These are phyloP conservation scores for Lobosporangium transversale DNA, from an alignment of 192 early-diverging fungal species.

Conservation along the genomic window DNA sequence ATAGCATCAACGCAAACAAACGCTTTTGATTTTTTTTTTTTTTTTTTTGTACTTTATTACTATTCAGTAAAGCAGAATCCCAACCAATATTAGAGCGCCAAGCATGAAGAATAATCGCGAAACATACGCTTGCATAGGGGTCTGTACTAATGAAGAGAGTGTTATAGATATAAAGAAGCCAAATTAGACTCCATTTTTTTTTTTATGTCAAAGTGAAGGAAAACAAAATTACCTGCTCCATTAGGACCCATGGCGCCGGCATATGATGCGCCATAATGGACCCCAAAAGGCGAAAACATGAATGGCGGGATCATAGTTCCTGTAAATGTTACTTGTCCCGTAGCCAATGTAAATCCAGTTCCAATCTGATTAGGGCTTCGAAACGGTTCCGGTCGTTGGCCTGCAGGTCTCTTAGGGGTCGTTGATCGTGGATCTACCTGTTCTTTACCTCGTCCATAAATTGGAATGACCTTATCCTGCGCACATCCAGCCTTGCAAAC, in stretches of 20 bases:
- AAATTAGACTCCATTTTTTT: too few species aligned
- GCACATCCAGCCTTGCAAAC: constrained; percentile 89
- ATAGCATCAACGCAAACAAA: too few species aligned
- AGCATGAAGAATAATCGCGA: constrained; percentile 87
- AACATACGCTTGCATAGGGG: constrained; percentile 73
- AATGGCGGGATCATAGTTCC: constrained; percentile 66
- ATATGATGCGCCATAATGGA: constrained; percentile 75
- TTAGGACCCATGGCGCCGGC: constrained; percentile 37
- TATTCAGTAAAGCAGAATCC: constrained; percentile 76
- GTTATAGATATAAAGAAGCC: not conserved
- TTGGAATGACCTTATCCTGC: constrained; percentile 84
- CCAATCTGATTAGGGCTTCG: constrained; percentile 64
- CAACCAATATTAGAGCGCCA: constrained; percentile 77
- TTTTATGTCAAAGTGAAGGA: not conserved
- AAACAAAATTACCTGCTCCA: constrained; percentile 35
- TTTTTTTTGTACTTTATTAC: not conserved
- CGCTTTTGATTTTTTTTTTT: too few species aligned
- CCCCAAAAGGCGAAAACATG: constrained; percentile 74
- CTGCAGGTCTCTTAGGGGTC: constrained; percentile 79
- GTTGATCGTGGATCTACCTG: constrained; percentile 74
- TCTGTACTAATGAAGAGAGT: constrained; percentile 32
- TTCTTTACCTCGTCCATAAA: constrained; percentile 83
- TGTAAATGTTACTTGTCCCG: constrained; percentile 68
- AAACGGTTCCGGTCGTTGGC: constrained; percentile 77
- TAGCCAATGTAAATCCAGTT: constrained; percentile 56